These are phyloP conservation scores for Lecanosticta acicola DNA, from an alignment of 2,329 filamentous ascomycete genomes.

Conservation along the genomic window DNA sequence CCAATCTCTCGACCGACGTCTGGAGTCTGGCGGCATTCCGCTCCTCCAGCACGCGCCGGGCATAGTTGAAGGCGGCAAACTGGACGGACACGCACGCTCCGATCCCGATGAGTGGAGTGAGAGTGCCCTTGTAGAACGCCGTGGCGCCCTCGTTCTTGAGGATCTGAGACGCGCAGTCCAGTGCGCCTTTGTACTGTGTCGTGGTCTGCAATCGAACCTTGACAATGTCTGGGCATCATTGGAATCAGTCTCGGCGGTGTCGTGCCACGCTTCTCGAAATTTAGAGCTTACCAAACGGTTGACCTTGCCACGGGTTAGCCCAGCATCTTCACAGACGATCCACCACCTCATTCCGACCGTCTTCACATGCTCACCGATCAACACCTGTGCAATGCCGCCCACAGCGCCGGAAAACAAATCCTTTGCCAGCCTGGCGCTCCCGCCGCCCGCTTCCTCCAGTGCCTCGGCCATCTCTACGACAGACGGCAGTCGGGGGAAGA, in stretches of 20 bases:
- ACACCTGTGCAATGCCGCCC: conserved; percentile 87
- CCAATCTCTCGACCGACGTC: conserved; percentile 31
- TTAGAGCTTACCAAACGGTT: conserved; percentile 55
- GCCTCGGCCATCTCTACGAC: conserved; percentile 30
- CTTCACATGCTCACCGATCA: conserved; percentile 62
- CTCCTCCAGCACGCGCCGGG: conserved; percentile 76
- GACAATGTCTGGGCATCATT: conserved; percentile 65
- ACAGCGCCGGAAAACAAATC: conserved; percentile 87
- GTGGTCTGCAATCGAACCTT: conserved; percentile 95
- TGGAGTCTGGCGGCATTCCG: conserved; percentile 51
- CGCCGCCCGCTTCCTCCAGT: conserved; percentile 37
- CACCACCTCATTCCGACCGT: too few relatives aligned
- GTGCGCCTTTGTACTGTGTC: conserved; percentile 70
- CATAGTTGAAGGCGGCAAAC: conserved; percentile 94
- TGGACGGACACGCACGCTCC: conserved; percentile 94
- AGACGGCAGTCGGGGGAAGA: not conserved
- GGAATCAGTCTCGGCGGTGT: not conserved
- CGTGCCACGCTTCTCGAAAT: not conserved
- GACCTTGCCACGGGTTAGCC: conserved; percentile 42
- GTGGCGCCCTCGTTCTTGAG: conserved; percentile 79
- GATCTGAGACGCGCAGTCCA: conserved; percentile 76
- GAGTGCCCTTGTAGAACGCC: conserved; percentile 96
- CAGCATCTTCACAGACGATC: too few relatives aligned
- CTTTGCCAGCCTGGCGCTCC: conserved; percentile 59
- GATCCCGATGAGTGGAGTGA: conserved; percentile 91